These are phyloP conservation scores for Hypocrella siamensis DNA, from an alignment of 2,329 filamentous ascomycete genomes.

Conservation along the genomic window DNA sequence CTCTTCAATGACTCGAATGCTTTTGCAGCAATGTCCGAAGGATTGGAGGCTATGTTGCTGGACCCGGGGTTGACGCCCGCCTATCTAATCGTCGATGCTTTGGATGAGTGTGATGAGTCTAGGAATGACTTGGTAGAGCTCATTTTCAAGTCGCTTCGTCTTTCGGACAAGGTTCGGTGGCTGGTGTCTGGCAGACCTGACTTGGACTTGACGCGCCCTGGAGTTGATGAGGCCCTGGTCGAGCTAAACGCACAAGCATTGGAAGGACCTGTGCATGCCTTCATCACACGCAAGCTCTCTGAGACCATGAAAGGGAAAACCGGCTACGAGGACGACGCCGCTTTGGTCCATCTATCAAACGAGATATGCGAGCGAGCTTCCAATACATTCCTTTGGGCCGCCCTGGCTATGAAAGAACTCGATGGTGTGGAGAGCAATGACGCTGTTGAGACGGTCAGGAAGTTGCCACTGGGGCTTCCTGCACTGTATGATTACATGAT, in stretches of 20 bases:
- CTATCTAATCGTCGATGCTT: slow-evolving; percentile 29
- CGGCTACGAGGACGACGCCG: slow-evolving; percentile 2
- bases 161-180: slow-evolving; percentile 18
- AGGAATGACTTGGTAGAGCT: slow-evolving; percentile 18
- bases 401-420: slow-evolving; percentile 5
- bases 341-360: slow-evolving; percentile 3
- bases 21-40: slow-evolving; percentile 14
- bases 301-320: slow-evolving; percentile 1
- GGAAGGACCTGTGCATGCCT: slow-evolving; percentile 18
- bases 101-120: slow-evolving; percentile 27
- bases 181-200: slow-evolving; percentile 23
- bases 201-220: slow-evolving; percentile 10
- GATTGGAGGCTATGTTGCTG: slow-evolving; percentile 23
- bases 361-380: slow-evolving; percentile 4
- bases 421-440: slow-evolving; percentile 4
- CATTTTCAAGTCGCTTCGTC: slow-evolving; percentile 13
- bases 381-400: slow-evolving; percentile 9
- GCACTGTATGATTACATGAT: slow-evolving; percentile 3
- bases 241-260: slow-evolving; percentile 21
- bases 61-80: slow-evolving; percentile 16
- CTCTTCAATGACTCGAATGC: slow-evolving; percentile 24
- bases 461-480: slow-evolving; percentile 3
- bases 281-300: slow-evolving; percentile 19
- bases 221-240: slow-evolving; percentile 17
- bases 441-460: slow-evolving; percentile 2